Evolutionary conservation across 2,329 filamentous ascomycete genomes (phyloP).

Genomic region (Chalaropsis ovoidea): DNA sequence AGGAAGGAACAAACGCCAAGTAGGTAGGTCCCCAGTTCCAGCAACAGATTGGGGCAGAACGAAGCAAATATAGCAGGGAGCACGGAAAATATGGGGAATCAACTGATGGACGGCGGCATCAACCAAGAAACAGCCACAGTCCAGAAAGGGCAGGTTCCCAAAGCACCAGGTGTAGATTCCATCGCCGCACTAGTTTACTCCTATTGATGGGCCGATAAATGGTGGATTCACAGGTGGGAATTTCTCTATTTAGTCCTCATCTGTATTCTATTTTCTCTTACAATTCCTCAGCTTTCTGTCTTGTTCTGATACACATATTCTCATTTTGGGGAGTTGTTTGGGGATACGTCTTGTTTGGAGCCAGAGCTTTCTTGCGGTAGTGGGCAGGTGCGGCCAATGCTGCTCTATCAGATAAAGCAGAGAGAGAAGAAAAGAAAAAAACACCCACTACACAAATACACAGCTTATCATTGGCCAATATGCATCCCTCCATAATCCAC

Average conservation of each 20-base stretch:
- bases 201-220: neutral
- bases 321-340: neutral
- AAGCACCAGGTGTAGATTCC: neutral
- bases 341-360: neutral
- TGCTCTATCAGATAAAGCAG: neutral
- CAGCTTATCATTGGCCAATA: neutral
- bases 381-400: neutral
- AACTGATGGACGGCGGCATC: constrained; percentile 6
- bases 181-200: neutral
- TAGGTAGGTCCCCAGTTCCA: neutral
- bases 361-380: constrained; percentile 1
- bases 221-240: neutral
- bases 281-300: neutral
- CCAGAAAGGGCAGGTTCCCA: neutral
- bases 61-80: constrained; percentile 15
- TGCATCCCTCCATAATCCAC: neutral
- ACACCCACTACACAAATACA: constrained; percentile 6
- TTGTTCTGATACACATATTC: neutral
- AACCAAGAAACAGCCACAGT: neutral
- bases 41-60: constrained; percentile 4
- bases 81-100: constrained; percentile 11
- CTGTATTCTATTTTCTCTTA: neutral
- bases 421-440: neutral
- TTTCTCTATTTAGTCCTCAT: too few species aligned
- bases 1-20: constrained; percentile 9